A percentile compares a stretch with the other conserved stretches of the same genome.
phyloP scores from a whole-genome alignment of 192 early-diverging fungal species.

The Mycoemilia scoparia region DNA sequence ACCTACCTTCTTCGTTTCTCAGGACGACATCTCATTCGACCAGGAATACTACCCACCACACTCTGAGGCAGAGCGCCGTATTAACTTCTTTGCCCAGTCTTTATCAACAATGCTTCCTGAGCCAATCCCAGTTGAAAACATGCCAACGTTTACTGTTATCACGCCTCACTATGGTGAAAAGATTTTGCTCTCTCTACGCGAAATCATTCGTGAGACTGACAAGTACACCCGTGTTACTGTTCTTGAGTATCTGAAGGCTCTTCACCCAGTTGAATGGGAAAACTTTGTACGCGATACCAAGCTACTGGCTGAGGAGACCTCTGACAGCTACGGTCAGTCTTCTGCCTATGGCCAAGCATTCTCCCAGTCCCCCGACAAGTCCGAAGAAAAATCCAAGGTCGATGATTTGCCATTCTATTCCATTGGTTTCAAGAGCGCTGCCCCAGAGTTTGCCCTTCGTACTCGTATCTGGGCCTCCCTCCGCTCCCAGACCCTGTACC shows the following conservation, averaged over 20 bases:
- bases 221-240: slow-evolving; percentile 60
- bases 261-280: slow-evolving; percentile 69
- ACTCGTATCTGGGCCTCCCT: slow-evolving; percentile 80
- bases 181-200: slow-evolving; percentile 58
- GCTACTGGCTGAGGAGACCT: slow-evolving; percentile 51
- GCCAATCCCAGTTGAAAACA: slow-evolving; percentile 59
- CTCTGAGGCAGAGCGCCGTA: slow-evolving; percentile 66
- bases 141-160: slow-evolving; percentile 72
- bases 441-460: slow-evolving; percentile 63
- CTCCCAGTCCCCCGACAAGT: slow-evolving; percentile 33
- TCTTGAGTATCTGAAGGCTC: slow-evolving; percentile 63
- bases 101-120: slow-evolving; percentile 62
- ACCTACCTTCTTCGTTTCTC: slow-evolving; percentile 58
- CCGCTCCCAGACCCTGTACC: slow-evolving; percentile 68
- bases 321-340: slow-evolving; percentile 29
- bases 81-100: slow-evolving; percentile 74
- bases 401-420: slow-evolving; percentile 68
- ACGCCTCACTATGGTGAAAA: slow-evolving; percentile 77
- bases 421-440: slow-evolving; percentile 63
- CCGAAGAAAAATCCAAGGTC: slow-evolving; percentile 43
- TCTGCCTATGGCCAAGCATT: slow-evolving; percentile 28
- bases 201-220: slow-evolving; percentile 72
- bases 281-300: slow-evolving; percentile 81
- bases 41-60: slow-evolving; percentile 52
- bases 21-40: slow-evolving; percentile 53